Evolutionary conservation across 805 yeast genomes (phyloP).

Genomic region (Millerozyma miso): DNA sequence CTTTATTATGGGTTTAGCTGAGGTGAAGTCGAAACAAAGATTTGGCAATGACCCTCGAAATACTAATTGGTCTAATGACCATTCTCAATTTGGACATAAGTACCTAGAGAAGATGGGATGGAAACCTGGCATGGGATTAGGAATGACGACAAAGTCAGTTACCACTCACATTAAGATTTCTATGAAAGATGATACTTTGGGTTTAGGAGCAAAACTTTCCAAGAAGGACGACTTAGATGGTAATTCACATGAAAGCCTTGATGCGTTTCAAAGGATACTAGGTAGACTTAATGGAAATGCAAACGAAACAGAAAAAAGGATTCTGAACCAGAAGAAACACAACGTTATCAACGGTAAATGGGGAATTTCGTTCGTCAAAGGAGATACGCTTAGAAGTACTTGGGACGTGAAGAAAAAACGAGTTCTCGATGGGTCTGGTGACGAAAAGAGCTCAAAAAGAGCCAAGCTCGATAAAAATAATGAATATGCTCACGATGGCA

Average conservation of each 20-base stretch:
- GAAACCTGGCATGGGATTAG: conserved; percentile 89
- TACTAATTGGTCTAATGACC: conserved; percentile 89
- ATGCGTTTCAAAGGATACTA: conserved; percentile 84
- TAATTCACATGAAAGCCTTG: conserved; percentile 87
- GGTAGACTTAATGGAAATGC: conserved; percentile 89
- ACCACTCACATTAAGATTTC: conserved; percentile 81
- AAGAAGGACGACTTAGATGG: conserved; percentile 66
- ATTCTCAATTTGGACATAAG: conserved; percentile 79
- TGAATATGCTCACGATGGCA: conserved; percentile 4
- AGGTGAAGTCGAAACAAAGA: conserved; percentile 71
- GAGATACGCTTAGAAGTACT: conserved; percentile 78
- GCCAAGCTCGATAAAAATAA: conserved; percentile 11
- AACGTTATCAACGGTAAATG: conserved; percentile 77
- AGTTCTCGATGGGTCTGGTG: conserved; percentile 2
- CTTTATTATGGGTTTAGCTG: conserved; percentile 74
- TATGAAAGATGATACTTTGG: conserved; percentile 76
- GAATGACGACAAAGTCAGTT: conserved; percentile 59
- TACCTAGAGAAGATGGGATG: conserved; percentile 83
- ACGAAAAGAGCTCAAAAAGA: conserved; percentile 19
- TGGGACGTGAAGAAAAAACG: conserved; percentile 52
- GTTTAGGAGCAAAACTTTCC: conserved; percentile 81
- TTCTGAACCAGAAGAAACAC: conserved; percentile 65
- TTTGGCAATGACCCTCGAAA: conserved; percentile 93
- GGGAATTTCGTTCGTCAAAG: conserved; percentile 85
- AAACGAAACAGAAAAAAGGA: conserved; percentile 55